phyloP scores from a whole-genome alignment of 371 early-diverging fungal genomes.

The Rhizopus arrhizus region DNA sequence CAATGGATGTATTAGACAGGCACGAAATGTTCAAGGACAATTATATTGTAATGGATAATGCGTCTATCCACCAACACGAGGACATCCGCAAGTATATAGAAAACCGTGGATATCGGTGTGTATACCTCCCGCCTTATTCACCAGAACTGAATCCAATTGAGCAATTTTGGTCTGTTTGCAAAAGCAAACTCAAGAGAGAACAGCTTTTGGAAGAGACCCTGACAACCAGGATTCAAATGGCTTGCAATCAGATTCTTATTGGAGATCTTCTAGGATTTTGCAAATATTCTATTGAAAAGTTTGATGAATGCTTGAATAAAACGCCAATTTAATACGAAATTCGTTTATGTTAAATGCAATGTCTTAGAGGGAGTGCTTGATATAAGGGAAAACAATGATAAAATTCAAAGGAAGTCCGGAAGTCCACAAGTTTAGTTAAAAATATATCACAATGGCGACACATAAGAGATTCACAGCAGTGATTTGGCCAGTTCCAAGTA shows the following conservation, averaged over 20 bases:
- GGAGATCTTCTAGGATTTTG: constrained; percentile 13
- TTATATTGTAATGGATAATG: constrained; percentile 28
- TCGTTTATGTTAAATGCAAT: constrained; percentile 3
- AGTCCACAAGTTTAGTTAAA: no score
- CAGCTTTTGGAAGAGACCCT: constrained; percentile 13
- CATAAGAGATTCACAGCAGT: no score
- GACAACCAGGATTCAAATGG: constrained; percentile 5
- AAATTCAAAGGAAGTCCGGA: no score
- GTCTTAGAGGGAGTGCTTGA: neutral
- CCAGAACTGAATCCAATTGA: constrained; percentile 24
- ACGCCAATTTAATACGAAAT: constrained; percentile 17
- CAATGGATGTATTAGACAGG: constrained; percentile 21
- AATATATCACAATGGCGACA: no score
- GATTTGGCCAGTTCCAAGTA: no score
- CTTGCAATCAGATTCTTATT: constrained; percentile 10
- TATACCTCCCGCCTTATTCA: constrained; percentile 23
- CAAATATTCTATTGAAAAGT: constrained; percentile 7
- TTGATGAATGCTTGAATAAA: constrained; percentile 13
- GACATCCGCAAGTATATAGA: constrained; percentile 22
- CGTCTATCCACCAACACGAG: constrained; percentile 13
- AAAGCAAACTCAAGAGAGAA: constrained; percentile 16
- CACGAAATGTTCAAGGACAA: constrained; percentile 20
- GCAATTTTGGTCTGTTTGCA: constrained; percentile 17
- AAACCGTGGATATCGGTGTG: constrained; percentile 24
- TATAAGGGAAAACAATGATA: no score